phyloP scores from a whole-genome alignment of 2,329 filamentous ascomycete genomes.

The Madurella mycetomatis region DNA sequence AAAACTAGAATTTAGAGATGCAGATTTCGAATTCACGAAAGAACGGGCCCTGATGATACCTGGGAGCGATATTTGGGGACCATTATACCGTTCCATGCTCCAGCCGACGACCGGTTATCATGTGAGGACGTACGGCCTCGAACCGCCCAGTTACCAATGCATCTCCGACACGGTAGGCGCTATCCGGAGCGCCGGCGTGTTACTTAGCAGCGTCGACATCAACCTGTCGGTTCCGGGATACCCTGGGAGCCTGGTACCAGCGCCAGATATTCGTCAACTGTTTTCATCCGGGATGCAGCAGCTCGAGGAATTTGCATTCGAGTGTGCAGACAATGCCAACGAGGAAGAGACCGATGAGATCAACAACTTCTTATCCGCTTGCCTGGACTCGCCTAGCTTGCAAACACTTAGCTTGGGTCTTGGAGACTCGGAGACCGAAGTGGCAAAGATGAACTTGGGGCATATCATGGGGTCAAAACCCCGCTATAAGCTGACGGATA shows the following conservation, averaged over 20 bases:
- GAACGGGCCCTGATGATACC: neutral
- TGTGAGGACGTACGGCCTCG: neutral
- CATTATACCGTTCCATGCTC: neutral
- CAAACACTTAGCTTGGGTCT: neutral
- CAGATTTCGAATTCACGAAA: neutral
- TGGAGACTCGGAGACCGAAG: neutral
- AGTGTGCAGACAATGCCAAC: neutral
- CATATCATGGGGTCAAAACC: neutral
- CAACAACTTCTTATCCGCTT: conserved; percentile 3
- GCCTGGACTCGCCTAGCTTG: conserved; percentile 1
- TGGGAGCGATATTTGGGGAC: neutral
- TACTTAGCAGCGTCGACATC: neutral
- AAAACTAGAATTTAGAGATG: neutral
- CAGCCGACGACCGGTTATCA: neutral
- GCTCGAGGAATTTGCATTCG: neutral
- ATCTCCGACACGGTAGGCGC: neutral
- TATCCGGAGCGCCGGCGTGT: neutral
- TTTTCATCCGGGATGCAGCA: conserved; percentile 3
- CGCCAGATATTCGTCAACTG: neutral
- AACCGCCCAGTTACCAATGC: neutral
- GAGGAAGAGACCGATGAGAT: neutral
- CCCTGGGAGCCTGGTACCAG: neutral
- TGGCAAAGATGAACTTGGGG: neutral
- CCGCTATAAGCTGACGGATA: neutral
- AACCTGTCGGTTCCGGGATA: neutral